Evolutionary conservation across 768 basidiomycete genomes (phyloP), one percentile per base, ranked within the genome.

Genomic region (Suillus subaureus): DNA sequence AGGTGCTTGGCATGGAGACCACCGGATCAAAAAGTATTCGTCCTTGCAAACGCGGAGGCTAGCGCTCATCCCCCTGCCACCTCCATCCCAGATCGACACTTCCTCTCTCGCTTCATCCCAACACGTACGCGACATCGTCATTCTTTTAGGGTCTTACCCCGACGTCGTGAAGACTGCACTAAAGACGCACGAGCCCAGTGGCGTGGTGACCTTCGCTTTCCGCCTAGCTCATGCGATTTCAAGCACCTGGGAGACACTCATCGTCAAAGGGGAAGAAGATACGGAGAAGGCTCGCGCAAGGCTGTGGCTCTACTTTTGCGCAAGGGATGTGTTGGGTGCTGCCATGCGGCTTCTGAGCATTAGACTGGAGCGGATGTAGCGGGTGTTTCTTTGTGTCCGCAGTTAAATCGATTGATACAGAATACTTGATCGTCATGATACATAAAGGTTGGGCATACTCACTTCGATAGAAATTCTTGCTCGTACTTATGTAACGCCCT

Each of bases 161-260:
- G 93, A 96, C 71, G 90, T 96, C 33, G 93, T 99, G 55, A 89
- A 89, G 71, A 89, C 87, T 1, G 96, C 97, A 13, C 78, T 95
- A 73, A 88, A 88, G 77, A 90, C 87, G 23, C 89, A 91, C 70
- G 96, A 98, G 78, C 94, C 97, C 9, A 92, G 91, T 66, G 92
- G 92, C 0, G 87, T 99, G 12, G 95, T 97, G 67, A 96, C 94
- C 6, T 99, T 89, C 75, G 88, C 88, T 97, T 96, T 97, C 82
- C 85, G 87, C 70, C 82, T 98, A 40, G 87, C 89, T 52, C 97
- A 97, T 71, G 89, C 90, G 7, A 95, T 98, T 71, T 92, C 90
- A 67, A 90, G 89, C 64, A 94, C 96, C 43, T 98, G 95, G 96
- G 96, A 97, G 79, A 86, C 84, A 2, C 86, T 97, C 9, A 84